Evolutionary conservation across 139 green algal genomes (phyloP), one percentile per base, ranked within the genome.

Genomic region (Volvox africanus): DNA sequence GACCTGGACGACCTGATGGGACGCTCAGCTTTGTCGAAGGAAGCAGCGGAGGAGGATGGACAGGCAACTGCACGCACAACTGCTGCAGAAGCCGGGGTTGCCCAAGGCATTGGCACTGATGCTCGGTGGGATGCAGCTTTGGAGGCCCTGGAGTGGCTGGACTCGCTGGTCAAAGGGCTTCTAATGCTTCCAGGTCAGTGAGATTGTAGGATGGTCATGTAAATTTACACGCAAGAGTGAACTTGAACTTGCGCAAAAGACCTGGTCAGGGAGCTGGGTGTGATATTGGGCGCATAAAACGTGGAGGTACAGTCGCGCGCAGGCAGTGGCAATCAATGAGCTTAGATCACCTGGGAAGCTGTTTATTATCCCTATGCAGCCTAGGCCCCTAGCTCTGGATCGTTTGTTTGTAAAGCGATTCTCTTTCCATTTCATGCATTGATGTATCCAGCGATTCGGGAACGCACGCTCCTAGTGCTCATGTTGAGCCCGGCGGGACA

Each of bases 61-160:
- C 82, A 65, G 81, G 69, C 44, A 55, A 55, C 44, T 55, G 44
- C 44, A 55, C 44, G 44, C 44, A 9, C 44, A 55, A 55, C 44
- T 5, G 9, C 44, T 36, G 37, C 75, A 73, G 61, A 12, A 61
- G 83, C 50, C n/a, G 37, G 18, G 1, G 88, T 20, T 37, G 67
- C 79, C 35, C 24, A 0, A 50, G 85, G 19, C 2, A 88, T 16
- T 16, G 67, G 28, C 30, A 81, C 37, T 24, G 6, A 67, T 3
- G 76, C 33, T 0, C n/a, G 6, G 44, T 87, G 68, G 79, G 80
- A 92, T 28, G 80, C 68, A 16, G 80, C 35, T 9, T 88, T 37
- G 12, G 82, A 75, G 80, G 68, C 62, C 12, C 82, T 96, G n/a
- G 78, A 87, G 80, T 97, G 95, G 95, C 30, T 94, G 69, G 94